Conservation (phyloP, 345 rosid species). For the Anastatica hierochuntica region DNA sequence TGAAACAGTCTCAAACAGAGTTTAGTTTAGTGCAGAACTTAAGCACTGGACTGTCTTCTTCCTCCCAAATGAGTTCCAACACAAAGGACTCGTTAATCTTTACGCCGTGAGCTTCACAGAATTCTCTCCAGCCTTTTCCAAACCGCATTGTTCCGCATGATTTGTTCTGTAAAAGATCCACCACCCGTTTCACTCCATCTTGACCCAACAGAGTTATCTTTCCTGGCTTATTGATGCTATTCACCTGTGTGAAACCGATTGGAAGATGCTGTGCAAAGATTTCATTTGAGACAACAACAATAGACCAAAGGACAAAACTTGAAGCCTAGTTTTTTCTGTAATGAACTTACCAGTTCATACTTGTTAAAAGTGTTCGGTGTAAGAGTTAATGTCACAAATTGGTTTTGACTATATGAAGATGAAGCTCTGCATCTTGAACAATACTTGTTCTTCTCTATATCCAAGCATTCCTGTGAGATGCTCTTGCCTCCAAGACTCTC, state of each 20-base stretch:
- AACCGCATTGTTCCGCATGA: neutral
- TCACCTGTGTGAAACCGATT: neutral
- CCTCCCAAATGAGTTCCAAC: slow-evolving; percentile 14
- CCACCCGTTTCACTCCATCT: slow-evolving; percentile 7
- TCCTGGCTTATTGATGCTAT: slow-evolving; percentile 9
- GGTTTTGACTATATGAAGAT: slow-evolving; percentile 4
- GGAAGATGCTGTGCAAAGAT: slow-evolving; percentile 13
- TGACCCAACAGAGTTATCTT: slow-evolving; percentile 11
- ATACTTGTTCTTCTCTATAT: neutral
- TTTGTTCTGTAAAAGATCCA: slow-evolving; percentile 1
- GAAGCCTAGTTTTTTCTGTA: neutral
- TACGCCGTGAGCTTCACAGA: slow-evolving; percentile 15
- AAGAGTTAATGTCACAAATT: slow-evolving; percentile 14
- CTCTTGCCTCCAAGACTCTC: neutral
- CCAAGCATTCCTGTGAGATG: neutral
- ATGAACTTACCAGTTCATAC: slow-evolving; percentile 3
- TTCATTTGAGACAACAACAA: neutral
- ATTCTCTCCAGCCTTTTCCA: slow-evolving; percentile 22
- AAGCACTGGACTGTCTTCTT: slow-evolving; percentile 13
- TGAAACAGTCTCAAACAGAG: neutral
- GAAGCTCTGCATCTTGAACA: slow-evolving; percentile 1
- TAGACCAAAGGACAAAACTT: neutral
- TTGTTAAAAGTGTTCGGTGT: neutral
- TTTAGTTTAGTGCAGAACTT: slow-evolving; percentile 12
- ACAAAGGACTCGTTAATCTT: slow-evolving; percentile 8